Conservation (phyloP, 2,329 filamentous ascomycete genomes). For the Trichoderma atrobrunneum region DNA sequence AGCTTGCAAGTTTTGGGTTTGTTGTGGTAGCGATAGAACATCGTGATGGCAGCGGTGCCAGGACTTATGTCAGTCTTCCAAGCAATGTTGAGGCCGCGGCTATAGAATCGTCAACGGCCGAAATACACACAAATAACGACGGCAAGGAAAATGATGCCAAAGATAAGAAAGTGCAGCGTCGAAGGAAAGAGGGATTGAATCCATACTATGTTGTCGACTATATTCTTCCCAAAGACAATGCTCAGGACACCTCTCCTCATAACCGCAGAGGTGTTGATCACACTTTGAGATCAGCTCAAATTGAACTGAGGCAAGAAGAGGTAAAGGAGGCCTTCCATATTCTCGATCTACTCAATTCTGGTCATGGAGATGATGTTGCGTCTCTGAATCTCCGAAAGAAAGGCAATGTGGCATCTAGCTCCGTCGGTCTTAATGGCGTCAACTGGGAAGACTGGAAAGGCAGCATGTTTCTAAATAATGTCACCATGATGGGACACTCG, state of each 20-base stretch:
- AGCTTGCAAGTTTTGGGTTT: slow-evolving; percentile 65
- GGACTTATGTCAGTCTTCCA: slow-evolving; percentile 58
- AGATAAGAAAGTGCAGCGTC: slow-evolving; percentile 33
- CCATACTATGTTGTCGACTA: slow-evolving; percentile 56
- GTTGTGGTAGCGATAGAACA: slow-evolving; percentile 65
- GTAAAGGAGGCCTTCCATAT: slow-evolving; percentile 61
- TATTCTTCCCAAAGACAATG: slow-evolving; percentile 58
- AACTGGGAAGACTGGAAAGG: slow-evolving; percentile 56
- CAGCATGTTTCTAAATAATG: slow-evolving; percentile 53
- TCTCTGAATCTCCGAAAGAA: slow-evolving; percentile 53
- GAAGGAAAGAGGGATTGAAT: slow-evolving; percentile 25
- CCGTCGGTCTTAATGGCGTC: slow-evolving; percentile 53
- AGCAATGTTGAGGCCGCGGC: slow-evolving; percentile 36
- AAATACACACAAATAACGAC: slow-evolving; percentile 25
- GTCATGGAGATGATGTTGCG: slow-evolving; percentile 50
- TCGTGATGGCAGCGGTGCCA: slow-evolving; percentile 60
- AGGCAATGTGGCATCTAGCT: slow-evolving; percentile 58
- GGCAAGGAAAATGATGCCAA: slow-evolving; percentile 27
- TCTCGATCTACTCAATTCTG: slow-evolving; percentile 53
- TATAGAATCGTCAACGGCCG: slow-evolving; percentile 30
- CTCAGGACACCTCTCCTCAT: slow-evolving; percentile 48
- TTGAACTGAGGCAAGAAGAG: slow-evolving; percentile 61
- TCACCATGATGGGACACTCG: slow-evolving; percentile 63
- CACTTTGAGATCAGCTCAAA: slow-evolving; percentile 58
- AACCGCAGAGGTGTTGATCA: slow-evolving; percentile 60